Conservation (phyloP, 805 yeast species). For the Lipomyces yamadae region DNA sequence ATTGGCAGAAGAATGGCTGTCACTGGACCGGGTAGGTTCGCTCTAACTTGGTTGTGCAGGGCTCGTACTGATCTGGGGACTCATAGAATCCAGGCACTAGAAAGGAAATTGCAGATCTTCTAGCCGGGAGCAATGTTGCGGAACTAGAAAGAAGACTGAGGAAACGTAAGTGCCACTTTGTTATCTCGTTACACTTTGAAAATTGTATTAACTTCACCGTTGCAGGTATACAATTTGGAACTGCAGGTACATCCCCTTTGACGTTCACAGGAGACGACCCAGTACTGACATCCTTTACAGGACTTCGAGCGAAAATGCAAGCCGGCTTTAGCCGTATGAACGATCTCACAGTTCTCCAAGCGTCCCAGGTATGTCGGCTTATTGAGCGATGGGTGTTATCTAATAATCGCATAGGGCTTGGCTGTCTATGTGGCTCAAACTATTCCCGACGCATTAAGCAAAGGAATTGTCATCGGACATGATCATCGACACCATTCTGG, state of each 20-base stretch:
- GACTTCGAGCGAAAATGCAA: slow-evolving; percentile 83
- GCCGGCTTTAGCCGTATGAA: slow-evolving; percentile 92
- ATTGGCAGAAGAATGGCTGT: slow-evolving; percentile 50
- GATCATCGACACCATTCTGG: slow-evolving; percentile 87
- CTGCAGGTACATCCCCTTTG: slow-evolving; percentile 56
- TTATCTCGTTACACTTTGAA: slow-evolving; percentile 45
- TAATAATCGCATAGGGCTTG: slow-evolving; percentile 43
- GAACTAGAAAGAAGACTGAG: slow-evolving; percentile 60
- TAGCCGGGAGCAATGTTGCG: slow-evolving; percentile 46
- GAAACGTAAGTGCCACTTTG: slow-evolving; percentile 35
- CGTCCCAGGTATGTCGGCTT: slow-evolving; percentile 78
- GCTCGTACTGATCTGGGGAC: background rate
- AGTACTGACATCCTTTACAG: slow-evolving; percentile 45
- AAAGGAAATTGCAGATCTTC: slow-evolving; percentile 58
- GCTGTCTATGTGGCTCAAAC: slow-evolving; percentile 45
- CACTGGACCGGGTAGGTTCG: slow-evolving; percentile 47
- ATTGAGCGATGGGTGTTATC: background rate
- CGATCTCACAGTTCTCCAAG: slow-evolving; percentile 83
- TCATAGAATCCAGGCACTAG: slow-evolving; percentile 53
- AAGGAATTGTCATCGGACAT: slow-evolving; percentile 77
- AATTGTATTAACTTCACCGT: slow-evolving; percentile 46
- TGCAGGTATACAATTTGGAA: slow-evolving; percentile 64
- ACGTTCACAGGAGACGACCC: too few species aligned
- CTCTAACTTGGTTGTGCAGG: too few species aligned
- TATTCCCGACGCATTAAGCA: slow-evolving; percentile 44